Evolutionary conservation across 192 early-diverging fungal species (phyloP).

Genomic region (Coemansia nantahalensis): DNA sequence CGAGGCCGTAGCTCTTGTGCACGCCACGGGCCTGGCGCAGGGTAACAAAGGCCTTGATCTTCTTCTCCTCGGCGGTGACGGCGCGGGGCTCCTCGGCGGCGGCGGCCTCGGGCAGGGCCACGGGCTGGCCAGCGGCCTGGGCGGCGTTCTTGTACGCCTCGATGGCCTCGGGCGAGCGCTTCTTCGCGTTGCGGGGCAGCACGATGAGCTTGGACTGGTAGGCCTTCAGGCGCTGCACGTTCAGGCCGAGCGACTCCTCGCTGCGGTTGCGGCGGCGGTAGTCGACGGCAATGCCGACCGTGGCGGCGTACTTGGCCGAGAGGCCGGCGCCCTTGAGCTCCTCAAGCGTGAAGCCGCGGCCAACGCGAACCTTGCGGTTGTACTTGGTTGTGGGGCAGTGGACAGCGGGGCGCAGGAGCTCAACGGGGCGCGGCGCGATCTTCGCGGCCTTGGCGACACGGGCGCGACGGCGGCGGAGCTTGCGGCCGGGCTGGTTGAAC

Average conservation of each 20-base stretch:
- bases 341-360: slow-evolving; percentile 97
- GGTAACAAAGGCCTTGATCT: slow-evolving; percentile 41
- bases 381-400: slow-evolving; percentile 96
- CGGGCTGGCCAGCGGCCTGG: slow-evolving; percentile 40
- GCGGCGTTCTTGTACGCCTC: slow-evolving; percentile 50
- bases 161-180: slow-evolving; percentile 60
- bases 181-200: slow-evolving; percentile 92
- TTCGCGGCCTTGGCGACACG: slow-evolving; percentile 93
- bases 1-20: slow-evolving; percentile 41
- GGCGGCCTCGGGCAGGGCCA: slow-evolving; percentile 21
- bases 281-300: slow-evolving; percentile 96
- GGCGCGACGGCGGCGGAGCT: slow-evolving; percentile 84
- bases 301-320: slow-evolving; percentile 86
- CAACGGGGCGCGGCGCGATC: slow-evolving; percentile 95
- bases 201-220: slow-evolving; percentile 95
- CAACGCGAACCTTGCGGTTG: slow-evolving; percentile 95
- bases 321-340: slow-evolving; percentile 95
- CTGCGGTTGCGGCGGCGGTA: slow-evolving; percentile 95
- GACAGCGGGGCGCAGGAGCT: slow-evolving; percentile 95
- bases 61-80: slow-evolving; percentile 58
- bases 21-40: slow-evolving; percentile 52
- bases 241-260: slow-evolving; percentile 88
- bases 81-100: slow-evolving; percentile 51
- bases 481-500: slow-evolving; percentile 86
- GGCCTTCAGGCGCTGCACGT: slow-evolving; percentile 90